These are phyloP conservation scores for Acanthamoeba castellanii DNA, from an alignment of 208 protist genomes.

Conservation along the genomic window DNA sequence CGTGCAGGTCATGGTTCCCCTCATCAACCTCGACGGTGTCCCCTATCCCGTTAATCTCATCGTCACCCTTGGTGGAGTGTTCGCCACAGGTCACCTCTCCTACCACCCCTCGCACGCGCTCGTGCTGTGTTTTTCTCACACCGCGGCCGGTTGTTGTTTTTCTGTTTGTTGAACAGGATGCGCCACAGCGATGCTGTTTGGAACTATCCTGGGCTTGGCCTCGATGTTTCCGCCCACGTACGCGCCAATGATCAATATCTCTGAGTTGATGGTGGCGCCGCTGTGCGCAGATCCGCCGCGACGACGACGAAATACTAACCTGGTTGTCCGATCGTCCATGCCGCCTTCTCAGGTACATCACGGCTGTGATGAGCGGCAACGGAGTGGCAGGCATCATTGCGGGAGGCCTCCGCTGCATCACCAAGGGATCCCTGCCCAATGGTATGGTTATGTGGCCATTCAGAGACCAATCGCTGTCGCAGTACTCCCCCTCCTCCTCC, in stretches of 20 bases:
- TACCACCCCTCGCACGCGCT: background rate
- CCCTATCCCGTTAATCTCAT: constrained; percentile 41
- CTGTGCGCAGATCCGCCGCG: background rate
- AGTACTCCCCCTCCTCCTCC: background rate
- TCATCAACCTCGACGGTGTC: constrained; percentile 73
- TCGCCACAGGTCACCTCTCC: background rate
- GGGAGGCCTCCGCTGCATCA: constrained; percentile 76
- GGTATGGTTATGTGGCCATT: background rate
- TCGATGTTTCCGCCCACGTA: constrained; percentile 80
- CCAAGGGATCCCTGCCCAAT: constrained; percentile 67
- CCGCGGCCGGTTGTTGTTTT: background rate
- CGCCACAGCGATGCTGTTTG: constrained; percentile 78
- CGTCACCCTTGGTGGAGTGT: constrained; percentile 34
- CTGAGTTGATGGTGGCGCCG: background rate
- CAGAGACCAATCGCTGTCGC: too few relatives aligned
- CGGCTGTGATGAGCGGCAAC: constrained; percentile 80
- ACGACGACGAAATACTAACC: too few relatives aligned
- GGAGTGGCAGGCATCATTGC: constrained; percentile 81
- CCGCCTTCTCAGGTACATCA: constrained; percentile 10
- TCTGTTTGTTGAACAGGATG: constrained; percentile 12
- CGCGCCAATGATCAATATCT: background rate
- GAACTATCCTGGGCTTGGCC: constrained; percentile 77
- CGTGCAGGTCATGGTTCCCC: constrained; percentile 76
- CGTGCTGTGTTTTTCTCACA: background rate
- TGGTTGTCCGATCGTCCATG: background rate